Base-by-base conservation (phyloP, 2,329 filamentous ascomycete species). In the Fusarium coffeatum region DNA sequence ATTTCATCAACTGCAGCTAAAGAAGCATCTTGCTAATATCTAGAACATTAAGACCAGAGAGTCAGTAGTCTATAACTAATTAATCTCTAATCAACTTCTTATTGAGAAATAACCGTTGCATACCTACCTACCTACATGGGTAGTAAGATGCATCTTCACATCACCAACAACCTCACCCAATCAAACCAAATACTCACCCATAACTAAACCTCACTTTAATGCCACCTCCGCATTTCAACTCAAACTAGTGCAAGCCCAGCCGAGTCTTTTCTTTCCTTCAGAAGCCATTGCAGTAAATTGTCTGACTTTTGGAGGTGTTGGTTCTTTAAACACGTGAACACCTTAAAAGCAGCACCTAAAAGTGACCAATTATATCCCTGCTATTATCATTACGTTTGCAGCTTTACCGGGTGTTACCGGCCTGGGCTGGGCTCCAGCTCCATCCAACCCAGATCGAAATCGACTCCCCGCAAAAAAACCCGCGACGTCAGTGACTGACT, bases 361-460 rank as follows among this genome's bases (percentile, higher is more conserved):
- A 41, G 48, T 59, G 66, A 68, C 77, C 78, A 77, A 80, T 80
- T 64, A 74, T 53, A 72, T 74, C 76, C 77, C 77, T 76, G 75
- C 76, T 71, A 81, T 81, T 81, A 76, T 51, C 59, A 74, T 72
- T 64, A 55, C 57, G 48, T 48, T 47, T 47, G 65, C 49, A 63
- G 59, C 25, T 42, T 53, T 18, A 56, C 72, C 72, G 72, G 72
- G 64, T 74, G 74, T 71, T 74, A 69, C 68, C 72, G 72, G 67
- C 53, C 54, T 34, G 32, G 16, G 15, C 32, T 34, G 16, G 32
- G 9, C 30, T 23, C 57, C 22, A 13, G 23, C 34, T 20, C 15
- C 16, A 32, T 11, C 28, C 28, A 30, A 32, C 37, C 41, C 23
- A n/a, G 37, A 51, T 51, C 49, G 47, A 37, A 28, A 45, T 16